Conservation (phyloP, 176 grass and related monocot genomes). For the Raddia distichophylla region DNA sequence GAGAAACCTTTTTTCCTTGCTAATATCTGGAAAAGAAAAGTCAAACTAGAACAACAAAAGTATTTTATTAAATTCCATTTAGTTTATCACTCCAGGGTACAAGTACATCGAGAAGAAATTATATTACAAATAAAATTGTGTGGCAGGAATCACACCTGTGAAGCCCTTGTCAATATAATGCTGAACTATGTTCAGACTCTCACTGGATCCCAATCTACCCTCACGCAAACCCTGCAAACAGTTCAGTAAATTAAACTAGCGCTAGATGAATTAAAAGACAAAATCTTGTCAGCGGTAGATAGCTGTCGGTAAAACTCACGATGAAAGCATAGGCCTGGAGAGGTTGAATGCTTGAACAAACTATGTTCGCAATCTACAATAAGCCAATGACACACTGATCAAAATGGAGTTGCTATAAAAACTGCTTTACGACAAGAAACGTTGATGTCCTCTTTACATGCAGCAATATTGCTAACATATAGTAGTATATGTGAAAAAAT, state of each 20-base stretch:
- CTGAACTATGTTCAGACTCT: slow-evolving; percentile 59
- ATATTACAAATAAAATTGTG: not conserved
- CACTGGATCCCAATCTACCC: slow-evolving; percentile 50
- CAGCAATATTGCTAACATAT: too few species aligned
- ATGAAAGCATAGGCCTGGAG: slow-evolving; percentile 56
- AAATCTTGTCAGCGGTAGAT: too few species aligned
- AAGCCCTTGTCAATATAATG: slow-evolving; percentile 85
- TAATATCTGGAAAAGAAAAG: too few species aligned
- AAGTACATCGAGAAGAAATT: not conserved
- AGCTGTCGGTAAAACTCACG: slow-evolving; percentile 35
- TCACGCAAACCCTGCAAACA: slow-evolving; percentile 54
- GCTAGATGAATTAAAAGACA: too few species aligned
- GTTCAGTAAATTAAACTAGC: slow-evolving; percentile 16
- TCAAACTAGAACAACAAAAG: too few species aligned
- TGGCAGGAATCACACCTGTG: slow-evolving; percentile 55
- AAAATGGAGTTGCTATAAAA: not conserved
- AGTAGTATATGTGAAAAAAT: too few species aligned
- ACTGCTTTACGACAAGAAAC: too few species aligned
- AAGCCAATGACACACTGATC: not conserved
- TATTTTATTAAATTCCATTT: too few species aligned
- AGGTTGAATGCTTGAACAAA: slow-evolving; percentile 91
- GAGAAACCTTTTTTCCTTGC: too few species aligned
- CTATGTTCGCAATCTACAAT: slow-evolving; percentile 76
- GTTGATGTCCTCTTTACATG: too few species aligned
- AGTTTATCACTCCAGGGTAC: too few species aligned